Evolutionary conservation across 1,139 yeast genomes (phyloP).

Genomic region (Casaregolazyma suthepensis): DNA sequence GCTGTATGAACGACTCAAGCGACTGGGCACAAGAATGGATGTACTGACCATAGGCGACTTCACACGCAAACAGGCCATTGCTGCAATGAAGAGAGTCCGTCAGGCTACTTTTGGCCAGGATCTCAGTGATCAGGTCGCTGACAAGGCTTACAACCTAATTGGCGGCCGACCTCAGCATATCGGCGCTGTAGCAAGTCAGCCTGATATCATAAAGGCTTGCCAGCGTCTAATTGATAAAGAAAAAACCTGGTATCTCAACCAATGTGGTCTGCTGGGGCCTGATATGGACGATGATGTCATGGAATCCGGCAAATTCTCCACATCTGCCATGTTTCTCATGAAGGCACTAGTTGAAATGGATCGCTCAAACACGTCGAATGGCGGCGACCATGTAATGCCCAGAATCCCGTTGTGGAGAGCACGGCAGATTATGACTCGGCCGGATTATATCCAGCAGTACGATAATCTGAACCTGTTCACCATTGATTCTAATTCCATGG

Average conservation of each 20-base stretch:
- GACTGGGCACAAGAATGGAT: slow-evolving; percentile 68
- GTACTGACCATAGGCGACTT: slow-evolving; percentile 67
- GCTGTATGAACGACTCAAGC: slow-evolving; percentile 73
- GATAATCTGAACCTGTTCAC: slow-evolving; percentile 76
- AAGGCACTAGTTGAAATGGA: slow-evolving; percentile 69
- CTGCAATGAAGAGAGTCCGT: slow-evolving; percentile 53
- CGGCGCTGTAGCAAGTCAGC: slow-evolving; percentile 64
- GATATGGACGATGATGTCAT: slow-evolving; percentile 87
- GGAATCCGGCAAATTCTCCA: slow-evolving; percentile 75
- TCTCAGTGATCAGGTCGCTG: slow-evolving; percentile 39
- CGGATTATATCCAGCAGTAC: slow-evolving; percentile 69
- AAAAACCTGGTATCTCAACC: slow-evolving; percentile 79
- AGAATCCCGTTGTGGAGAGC: slow-evolving; percentile 80
- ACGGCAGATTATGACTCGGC: slow-evolving; percentile 76
- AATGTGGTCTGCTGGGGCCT: slow-evolving; percentile 70
- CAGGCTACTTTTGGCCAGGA: slow-evolving; percentile 41
- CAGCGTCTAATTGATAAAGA: slow-evolving; percentile 70
- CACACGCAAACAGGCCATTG: slow-evolving; percentile 48
- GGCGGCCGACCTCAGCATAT: slow-evolving; percentile 87
- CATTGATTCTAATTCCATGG: slow-evolving; percentile 63
- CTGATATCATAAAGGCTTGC: slow-evolving; percentile 57
- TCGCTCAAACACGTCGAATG: slow-evolving; percentile 17
- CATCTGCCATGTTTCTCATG: slow-evolving; percentile 72
- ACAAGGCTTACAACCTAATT: slow-evolving; percentile 58
- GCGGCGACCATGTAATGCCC: slow-evolving; percentile 52